Evolutionary conservation across 805 yeast genomes (phyloP).

Genomic region (Yarrowia sp.): DNA sequence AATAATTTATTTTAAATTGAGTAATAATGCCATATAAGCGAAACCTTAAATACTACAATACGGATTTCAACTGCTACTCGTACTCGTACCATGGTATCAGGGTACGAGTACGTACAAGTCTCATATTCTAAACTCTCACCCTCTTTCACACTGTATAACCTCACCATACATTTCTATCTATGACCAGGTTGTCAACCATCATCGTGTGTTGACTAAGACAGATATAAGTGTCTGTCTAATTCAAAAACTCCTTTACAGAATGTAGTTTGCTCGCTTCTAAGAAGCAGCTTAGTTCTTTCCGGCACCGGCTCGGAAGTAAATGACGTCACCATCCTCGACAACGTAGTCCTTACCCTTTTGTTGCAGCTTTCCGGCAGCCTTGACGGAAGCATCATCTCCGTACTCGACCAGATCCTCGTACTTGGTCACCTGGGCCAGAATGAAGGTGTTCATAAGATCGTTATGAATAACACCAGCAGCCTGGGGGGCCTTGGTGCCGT

Average conservation of each 20-base stretch:
- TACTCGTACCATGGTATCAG: no score
- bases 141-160: not conserved
- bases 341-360: constrained; percentile 93
- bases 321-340: constrained; percentile 91
- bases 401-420: constrained; percentile 71
- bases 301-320: constrained; percentile 91
- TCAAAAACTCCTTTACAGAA: no score
- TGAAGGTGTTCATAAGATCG: constrained; percentile 91
- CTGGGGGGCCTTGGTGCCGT: constrained; percentile 92
- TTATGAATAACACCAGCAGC: constrained; percentile 98
- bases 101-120: no score
- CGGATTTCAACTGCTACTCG: no score
- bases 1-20: no score
- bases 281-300: constrained; percentile 57
- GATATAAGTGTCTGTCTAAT: no score
- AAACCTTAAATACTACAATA: no score
- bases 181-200: not conserved
- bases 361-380: constrained; percentile 82
- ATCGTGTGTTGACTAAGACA: not conserved
- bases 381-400: constrained; percentile 77
- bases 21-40: no score
- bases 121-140: no score
- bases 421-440: constrained; percentile 88
- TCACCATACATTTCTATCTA: constrained; percentile 1
- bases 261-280: no score